Base-by-base conservation (phyloP, 306 rosid genomes). In the Rosa rugosa region DNA sequence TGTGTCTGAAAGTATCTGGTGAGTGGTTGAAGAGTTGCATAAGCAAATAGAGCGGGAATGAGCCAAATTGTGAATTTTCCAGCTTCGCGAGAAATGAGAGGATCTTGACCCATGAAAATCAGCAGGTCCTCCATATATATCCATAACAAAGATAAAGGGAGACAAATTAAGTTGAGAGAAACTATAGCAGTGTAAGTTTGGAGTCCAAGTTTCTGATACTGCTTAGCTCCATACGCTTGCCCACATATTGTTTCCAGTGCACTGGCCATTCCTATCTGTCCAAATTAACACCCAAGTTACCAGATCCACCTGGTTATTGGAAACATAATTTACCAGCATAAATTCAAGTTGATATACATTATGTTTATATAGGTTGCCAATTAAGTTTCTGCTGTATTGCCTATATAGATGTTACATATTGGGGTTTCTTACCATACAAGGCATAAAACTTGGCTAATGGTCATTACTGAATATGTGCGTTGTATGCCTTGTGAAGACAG, bases 101-200 rank as follows among this genome's bases (percentile, higher is more conserved):
- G 91, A 80, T 94, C 97, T 80, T 92, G 98, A 9, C 97, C 98
- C 44, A 88, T 50, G 25, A 83, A 81, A 45, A 85, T 27, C 25
- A 94, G 90, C 64, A 94, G 34, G 4, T 76, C 81, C 72, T 73
- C 97, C 81, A 91, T 87, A 87, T 64, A 57, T 73, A 87, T 72
- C 97, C 97, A 94, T 50, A 85, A 18, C 10, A 89, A 3, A 72
- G 90, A 84, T 2, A 92, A 2, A n/a, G 97, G 97, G 64, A 94
- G 0, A 49, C 90, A 92, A 45, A 89, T 85, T 17, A 88, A 25
- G 25, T 72, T 56, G 11, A 92, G 88, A 78, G 91, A 90, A 31
- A 86, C 51, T 38, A 86, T 78, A 3, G 83, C 86, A 56, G 84
- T 80, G 75, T 71, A 50, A 27, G 69, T 78, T 11, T 80, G 82